Percentiles rank a stretch among this genome's conserved stretches.
These are phyloP conservation scores for Epicoccum nigrum DNA, from an alignment of 2,329 filamentous ascomycete genomes.

Conservation along the genomic window DNA sequence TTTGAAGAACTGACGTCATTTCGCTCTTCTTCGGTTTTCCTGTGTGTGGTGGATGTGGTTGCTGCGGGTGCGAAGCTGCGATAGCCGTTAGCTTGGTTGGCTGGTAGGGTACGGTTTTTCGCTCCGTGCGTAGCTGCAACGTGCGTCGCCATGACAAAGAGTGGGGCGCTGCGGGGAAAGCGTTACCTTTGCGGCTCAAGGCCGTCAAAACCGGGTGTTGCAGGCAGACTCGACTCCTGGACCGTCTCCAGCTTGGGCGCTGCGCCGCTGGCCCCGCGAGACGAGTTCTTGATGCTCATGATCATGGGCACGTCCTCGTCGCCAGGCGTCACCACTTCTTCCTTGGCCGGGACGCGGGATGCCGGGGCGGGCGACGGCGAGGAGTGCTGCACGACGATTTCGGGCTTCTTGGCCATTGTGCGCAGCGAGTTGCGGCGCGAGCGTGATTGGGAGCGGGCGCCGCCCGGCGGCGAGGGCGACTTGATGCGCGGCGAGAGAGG, in stretches of 20 bases:
- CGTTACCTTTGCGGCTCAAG: conserved; percentile 39
- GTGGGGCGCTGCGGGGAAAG: conserved; percentile 39
- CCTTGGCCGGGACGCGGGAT: conserved; percentile 36
- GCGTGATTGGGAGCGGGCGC: conserved; percentile 38
- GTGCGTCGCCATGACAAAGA: conserved; percentile 37
- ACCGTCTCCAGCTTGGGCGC: conserved; percentile 82
- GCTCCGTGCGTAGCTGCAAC: conserved; percentile 22
- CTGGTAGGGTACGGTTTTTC: conserved; percentile 25
- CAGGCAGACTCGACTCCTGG: conserved; percentile 79
- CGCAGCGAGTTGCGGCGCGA: conserved; percentile 54
- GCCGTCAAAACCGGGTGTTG: conserved; percentile 64
- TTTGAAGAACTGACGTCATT: conserved; percentile 53
- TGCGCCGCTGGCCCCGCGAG: conserved; percentile 62
- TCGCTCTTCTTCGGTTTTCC: conserved; percentile 47
- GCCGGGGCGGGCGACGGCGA: conserved; percentile 47
- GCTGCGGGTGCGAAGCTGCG: conserved; percentile 26
- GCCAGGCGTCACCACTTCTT: conserved; percentile 37
- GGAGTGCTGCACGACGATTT: conserved; percentile 54
- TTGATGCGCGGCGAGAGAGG: conserved; percentile 77
- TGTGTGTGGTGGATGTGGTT: conserved; percentile 27
- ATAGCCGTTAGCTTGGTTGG: conserved; percentile 29
- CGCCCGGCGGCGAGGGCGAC: conserved; percentile 71
- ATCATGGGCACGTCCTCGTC: conserved; percentile 47
- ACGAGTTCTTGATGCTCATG: conserved; percentile 47
- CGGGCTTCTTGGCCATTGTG: conserved; percentile 41